Conservation (phyloP, 805 yeast genomes). For the Ogataea chonburiensis region DNA sequence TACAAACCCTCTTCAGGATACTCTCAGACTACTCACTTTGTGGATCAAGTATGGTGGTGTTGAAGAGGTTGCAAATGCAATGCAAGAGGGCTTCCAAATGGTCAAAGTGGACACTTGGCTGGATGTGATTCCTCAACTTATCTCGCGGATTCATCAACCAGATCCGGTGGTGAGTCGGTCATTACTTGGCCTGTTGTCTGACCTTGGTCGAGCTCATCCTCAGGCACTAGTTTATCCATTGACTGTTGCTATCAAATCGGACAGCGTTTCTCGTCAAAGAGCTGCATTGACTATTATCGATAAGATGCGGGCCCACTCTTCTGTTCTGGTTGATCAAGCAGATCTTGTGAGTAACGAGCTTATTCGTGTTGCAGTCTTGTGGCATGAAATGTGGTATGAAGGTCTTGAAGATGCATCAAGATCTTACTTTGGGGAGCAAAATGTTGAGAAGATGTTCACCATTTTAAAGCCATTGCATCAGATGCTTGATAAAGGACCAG, state of each 20-base stretch:
- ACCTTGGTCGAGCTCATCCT: constrained; percentile 92
- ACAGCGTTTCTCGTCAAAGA: constrained; percentile 80
- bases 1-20: constrained; percentile 88
- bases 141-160: constrained; percentile 95
- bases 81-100: constrained; percentile 86
- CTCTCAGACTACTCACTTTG: constrained; percentile 79
- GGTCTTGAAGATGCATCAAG: constrained; percentile 96
- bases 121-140: constrained; percentile 91
- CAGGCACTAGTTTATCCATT: constrained; percentile 95
- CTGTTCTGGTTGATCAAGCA: constrained; percentile 84
- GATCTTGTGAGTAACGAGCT: constrained; percentile 92
- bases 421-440: constrained; percentile 88
- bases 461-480: constrained; percentile 87
- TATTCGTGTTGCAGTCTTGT: constrained; percentile 89
- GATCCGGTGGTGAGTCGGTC: constrained; percentile 80
- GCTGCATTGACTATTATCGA: constrained; percentile 92
- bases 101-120: constrained; percentile 92
- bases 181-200: constrained; percentile 74
- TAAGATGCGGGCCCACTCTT: constrained; percentile 86
- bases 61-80: constrained; percentile 85
- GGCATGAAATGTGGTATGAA: constrained; percentile 99
- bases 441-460: constrained; percentile 91
- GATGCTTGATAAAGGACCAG: constrained; percentile 82
- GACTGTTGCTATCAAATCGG: constrained; percentile 94
- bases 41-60: constrained; percentile 98